Conservation (phyloP, 2,329 filamentous ascomycete species). For the Chrysosphaeria jannelii region DNA sequence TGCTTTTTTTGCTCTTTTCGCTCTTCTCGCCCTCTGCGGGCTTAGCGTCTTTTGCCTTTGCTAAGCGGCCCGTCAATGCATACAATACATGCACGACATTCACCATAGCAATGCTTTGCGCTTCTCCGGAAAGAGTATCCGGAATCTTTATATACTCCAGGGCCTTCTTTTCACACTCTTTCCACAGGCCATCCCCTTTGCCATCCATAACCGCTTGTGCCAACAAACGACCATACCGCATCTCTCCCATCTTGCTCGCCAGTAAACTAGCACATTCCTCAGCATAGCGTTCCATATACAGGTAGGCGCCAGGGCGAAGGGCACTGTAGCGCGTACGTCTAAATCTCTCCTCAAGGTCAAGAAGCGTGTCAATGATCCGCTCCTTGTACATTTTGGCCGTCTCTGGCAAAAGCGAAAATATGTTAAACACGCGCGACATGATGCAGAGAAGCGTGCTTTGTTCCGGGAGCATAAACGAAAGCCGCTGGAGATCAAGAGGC, state of each 20-base stretch:
- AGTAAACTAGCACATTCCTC: constrained; percentile 66
- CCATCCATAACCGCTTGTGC: constrained; percentile 57
- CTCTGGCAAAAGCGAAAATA: constrained; percentile 82
- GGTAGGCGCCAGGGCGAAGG: constrained; percentile 69
- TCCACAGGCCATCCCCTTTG: constrained; percentile 43
- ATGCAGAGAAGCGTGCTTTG: constrained; percentile 84
- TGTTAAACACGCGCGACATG: constrained; percentile 78
- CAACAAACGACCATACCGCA: constrained; percentile 71
- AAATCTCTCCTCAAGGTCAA: constrained; percentile 62
- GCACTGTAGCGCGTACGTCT: constrained; percentile 72
- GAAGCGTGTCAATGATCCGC: constrained; percentile 62
- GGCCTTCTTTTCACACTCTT: constrained; percentile 42
- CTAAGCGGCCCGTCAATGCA: constrained; percentile 47
- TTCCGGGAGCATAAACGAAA: constrained; percentile 84
- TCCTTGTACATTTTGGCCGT: constrained; percentile 81
- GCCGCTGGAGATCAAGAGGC: constrained; percentile 47
- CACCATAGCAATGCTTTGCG: constrained; percentile 39
- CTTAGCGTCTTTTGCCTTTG: not conserved
- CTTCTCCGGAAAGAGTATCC: constrained; percentile 30
- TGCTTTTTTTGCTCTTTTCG: constrained; percentile 7
- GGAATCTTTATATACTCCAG: constrained; percentile 39
- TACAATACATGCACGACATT: constrained; percentile 71
- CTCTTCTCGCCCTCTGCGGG: not conserved
- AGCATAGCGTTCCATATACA: constrained; percentile 79
- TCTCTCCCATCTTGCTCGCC: constrained; percentile 47